Percentiles rank a stretch among this genome's conserved stretches.
Evolutionary conservation across 805 yeast genomes (phyloP).

Genomic region (Starmera dryadoides): DNA sequence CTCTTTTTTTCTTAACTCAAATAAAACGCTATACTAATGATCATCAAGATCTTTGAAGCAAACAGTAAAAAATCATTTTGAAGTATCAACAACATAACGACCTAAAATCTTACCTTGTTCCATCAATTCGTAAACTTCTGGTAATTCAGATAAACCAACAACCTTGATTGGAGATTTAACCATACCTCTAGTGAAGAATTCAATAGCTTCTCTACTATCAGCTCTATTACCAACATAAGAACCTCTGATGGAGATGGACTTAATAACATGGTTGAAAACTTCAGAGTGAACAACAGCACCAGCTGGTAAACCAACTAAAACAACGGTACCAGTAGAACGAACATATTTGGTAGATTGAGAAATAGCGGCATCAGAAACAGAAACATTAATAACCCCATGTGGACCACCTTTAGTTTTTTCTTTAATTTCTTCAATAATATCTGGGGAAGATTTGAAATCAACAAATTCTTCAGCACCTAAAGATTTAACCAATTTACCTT

Average conservation of each 20-base stretch:
- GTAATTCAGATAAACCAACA: conserved; percentile 45
- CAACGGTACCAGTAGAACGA: conserved; percentile 48
- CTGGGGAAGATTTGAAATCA: conserved; percentile 42
- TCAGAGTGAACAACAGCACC: conserved; percentile 40
- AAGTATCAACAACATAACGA: conserved; percentile 51
- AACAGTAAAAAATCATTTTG: conserved; percentile 24
- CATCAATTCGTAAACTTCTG: conserved; percentile 43
- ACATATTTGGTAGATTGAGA: conserved; percentile 38
- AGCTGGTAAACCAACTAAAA: conserved; percentile 51
- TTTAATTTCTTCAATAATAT: conserved; percentile 34
- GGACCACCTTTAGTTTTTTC: conserved; percentile 51
- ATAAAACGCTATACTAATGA: too few relatives aligned
- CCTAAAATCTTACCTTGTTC: conserved; percentile 53
- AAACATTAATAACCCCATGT: conserved; percentile 60
- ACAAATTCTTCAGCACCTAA: conserved; percentile 57
- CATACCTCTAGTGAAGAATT: conserved; percentile 44
- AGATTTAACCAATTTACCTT: conserved; percentile 39
- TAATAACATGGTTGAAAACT: conserved; percentile 44
- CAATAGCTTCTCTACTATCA: conserved; percentile 52
- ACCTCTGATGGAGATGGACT: conserved; percentile 41
- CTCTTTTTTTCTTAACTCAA: too few relatives aligned
- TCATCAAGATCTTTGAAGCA: too few relatives aligned
- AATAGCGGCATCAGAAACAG: conserved; percentile 43
- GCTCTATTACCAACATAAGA: conserved; percentile 58
- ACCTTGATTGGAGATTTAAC: conserved; percentile 48